phyloP scores from a whole-genome alignment of 257 asterid species.

The Solanum raphanifolium region DNA sequence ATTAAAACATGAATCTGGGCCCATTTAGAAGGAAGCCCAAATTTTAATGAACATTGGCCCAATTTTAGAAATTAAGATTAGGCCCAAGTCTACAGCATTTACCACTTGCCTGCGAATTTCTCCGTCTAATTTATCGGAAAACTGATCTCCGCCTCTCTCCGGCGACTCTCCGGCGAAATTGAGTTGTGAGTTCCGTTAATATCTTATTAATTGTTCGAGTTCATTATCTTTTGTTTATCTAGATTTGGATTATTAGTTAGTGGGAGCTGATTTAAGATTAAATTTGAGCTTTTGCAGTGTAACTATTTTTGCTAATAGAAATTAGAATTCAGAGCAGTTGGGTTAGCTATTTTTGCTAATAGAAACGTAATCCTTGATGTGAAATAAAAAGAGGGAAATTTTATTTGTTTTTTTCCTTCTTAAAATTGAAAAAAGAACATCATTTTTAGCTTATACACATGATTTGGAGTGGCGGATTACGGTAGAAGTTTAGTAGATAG shows the following conservation, averaged over 20 bases:
- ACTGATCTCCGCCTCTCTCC: neutral
- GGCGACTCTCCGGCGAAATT: neutral
- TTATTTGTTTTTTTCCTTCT: neutral
- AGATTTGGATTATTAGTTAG: neutral
- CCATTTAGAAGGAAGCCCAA: neutral
- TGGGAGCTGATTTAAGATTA: neutral
- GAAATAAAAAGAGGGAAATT: neutral
- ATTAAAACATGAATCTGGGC: neutral
- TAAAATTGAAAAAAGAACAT: neutral
- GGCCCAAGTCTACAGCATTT: neutral
- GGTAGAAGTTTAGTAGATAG: neutral
- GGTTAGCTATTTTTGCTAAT: neutral
- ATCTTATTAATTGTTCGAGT: neutral
- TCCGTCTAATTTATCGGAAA: neutral
- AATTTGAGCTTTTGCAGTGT: neutral
- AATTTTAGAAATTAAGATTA: neutral
- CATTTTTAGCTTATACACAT: neutral
- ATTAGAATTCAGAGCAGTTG: neutral
- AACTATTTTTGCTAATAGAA: neutral
- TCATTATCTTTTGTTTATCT: neutral
- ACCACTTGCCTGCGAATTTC: neutral
- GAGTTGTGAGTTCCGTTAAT: neutral
- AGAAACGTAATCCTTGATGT: neutral
- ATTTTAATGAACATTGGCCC: neutral
- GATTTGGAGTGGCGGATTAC: neutral